Evolutionary conservation across 1,139 yeast species (phyloP).

Genomic region (Yarrowia galli): DNA sequence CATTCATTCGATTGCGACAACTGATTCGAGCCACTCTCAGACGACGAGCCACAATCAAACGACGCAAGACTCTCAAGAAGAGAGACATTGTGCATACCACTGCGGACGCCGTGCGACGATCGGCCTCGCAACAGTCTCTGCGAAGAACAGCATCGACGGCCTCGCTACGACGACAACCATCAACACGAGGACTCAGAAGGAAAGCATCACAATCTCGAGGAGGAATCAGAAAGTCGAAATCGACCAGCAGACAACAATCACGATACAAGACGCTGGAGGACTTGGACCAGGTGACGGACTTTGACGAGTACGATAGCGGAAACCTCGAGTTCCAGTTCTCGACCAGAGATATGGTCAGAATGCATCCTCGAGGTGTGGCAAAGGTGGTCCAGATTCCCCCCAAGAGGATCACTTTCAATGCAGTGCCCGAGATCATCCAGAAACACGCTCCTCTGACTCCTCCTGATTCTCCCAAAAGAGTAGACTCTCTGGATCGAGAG

Average conservation of each 20-base stretch:
- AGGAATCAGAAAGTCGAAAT: conserved; percentile 20
- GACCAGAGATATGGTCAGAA: conserved; percentile 4
- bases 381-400: neutral
- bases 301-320: conserved; percentile 18
- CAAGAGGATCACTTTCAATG: conserved; percentile 3
- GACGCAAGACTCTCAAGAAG: conserved; percentile 20
- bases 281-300: conserved; percentile 13
- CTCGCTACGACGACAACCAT: conserved; percentile 20
- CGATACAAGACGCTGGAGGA: conserved; percentile 17
- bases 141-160: conserved; percentile 22
- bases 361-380: conserved; percentile 17
- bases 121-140: neutral
- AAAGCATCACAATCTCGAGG: conserved; percentile 4
- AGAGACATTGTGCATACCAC: conserved; percentile 20
- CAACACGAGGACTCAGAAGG: conserved; percentile 12
- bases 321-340: conserved; percentile 11
- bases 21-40: conserved; percentile 12
- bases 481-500: conserved; percentile 10
- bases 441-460: conserved; percentile 14
- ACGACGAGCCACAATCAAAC: conserved; percentile 13
- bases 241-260: conserved; percentile 25
- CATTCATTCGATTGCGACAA: conserved; percentile 29
- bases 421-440: conserved; percentile 4
- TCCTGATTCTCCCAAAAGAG: conserved; percentile 14
- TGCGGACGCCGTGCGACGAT: conserved; percentile 19